phyloP scores from a whole-genome alignment of 2,329 filamentous ascomycete species.

The Neopestalotiopsis sp. region DNA sequence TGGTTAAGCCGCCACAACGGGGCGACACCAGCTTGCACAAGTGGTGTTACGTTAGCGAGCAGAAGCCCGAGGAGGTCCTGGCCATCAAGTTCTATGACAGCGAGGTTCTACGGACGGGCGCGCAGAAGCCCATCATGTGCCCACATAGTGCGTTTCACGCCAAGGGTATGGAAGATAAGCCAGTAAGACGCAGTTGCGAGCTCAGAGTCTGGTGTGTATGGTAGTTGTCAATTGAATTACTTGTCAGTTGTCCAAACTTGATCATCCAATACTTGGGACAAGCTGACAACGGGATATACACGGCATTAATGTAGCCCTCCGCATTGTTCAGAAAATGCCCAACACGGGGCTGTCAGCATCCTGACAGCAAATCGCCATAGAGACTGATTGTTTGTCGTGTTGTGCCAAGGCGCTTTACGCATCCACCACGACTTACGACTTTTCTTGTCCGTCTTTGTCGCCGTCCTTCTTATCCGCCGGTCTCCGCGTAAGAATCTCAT shows the following conservation, averaged over 20 bases:
- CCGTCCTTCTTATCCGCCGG: conserved; percentile 43
- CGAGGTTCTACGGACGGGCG: conserved; percentile 19
- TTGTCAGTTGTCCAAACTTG: too few relatives aligned
- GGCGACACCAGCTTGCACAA: conserved; percentile 22
- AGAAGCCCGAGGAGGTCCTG: conserved; percentile 27
- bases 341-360: too few relatives aligned
- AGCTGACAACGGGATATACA: neutral
- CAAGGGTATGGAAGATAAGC: neutral
- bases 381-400: too few relatives aligned
- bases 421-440: neutral
- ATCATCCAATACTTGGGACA: neutral
- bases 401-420: too few relatives aligned
- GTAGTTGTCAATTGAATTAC: neutral
- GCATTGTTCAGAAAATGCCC: too few relatives aligned
- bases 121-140: neutral
- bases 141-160: conserved; percentile 13
- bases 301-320: too few relatives aligned
- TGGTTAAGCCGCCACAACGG: conserved; percentile 19
- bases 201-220: conserved; percentile 16
- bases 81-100: conserved; percentile 29
- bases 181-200: conserved; percentile 9
- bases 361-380: too few relatives aligned
- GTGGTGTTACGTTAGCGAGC: conserved; percentile 27
- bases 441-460: conserved; percentile 15
- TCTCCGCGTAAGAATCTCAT: conserved; percentile 80